A percentile compares a stretch with the other conserved stretches of the same genome.
Evolutionary conservation across 2,329 filamentous ascomycete genomes (phyloP).

Genomic region (Alternaria panax): DNA sequence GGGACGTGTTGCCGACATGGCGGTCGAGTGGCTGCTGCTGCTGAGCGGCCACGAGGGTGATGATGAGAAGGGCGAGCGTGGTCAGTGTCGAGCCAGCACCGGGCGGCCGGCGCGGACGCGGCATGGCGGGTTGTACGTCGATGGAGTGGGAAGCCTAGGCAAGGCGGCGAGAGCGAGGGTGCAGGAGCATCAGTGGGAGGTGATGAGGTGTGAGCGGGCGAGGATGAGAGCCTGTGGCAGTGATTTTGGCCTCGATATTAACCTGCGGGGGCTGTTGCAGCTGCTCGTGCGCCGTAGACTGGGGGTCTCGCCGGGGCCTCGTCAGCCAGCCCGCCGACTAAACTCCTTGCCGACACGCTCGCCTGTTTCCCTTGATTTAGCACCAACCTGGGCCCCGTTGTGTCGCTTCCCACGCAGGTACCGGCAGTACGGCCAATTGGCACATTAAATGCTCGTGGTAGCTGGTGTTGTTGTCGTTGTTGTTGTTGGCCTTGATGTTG

Average conservation of each 20-base stretch:
- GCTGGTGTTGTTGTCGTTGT: background rate
- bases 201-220: slow-evolving; percentile 22
- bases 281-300: slow-evolving; percentile 29
- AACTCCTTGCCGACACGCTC: slow-evolving; percentile 22
- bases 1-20: slow-evolving; percentile 32
- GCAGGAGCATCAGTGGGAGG: slow-evolving; percentile 45
- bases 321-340: slow-evolving; percentile 20
- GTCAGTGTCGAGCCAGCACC: slow-evolving; percentile 48
- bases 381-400: background rate
- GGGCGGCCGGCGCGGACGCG: slow-evolving; percentile 51
- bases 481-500: background rate
- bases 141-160: slow-evolving; percentile 37
- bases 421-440: background rate
- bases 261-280: slow-evolving; percentile 32
- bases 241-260: slow-evolving; percentile 31
- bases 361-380: slow-evolving; percentile 28
- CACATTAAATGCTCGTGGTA: background rate
- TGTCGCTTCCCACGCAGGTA: slow-evolving; percentile 7
- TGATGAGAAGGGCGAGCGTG: slow-evolving; percentile 46
- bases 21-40: slow-evolving; percentile 50
- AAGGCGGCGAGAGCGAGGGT: slow-evolving; percentile 36
- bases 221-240: slow-evolving; percentile 14
- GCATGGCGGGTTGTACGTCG: slow-evolving; percentile 41
- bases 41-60: slow-evolving; percentile 51
- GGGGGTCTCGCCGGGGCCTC: slow-evolving; percentile 22